phyloP scores from a whole-genome alignment of 192 early-diverging fungal genomes.

The Backusella psychrophila region DNA sequence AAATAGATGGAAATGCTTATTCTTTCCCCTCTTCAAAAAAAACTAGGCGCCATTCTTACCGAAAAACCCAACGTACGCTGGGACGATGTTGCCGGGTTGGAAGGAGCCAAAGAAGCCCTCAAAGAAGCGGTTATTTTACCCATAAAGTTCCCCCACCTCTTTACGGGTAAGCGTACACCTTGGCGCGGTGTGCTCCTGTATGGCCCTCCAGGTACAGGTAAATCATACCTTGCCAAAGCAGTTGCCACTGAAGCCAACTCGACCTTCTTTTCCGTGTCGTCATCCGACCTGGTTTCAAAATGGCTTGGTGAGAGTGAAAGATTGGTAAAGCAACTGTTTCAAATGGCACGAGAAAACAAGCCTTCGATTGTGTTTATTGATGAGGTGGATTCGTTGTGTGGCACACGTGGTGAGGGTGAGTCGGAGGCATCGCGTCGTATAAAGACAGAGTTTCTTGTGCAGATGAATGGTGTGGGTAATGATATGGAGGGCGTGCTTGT shows the following conservation, averaged over 20 bases:
- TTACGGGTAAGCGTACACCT: slow-evolving; percentile 90
- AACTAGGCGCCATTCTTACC: slow-evolving; percentile 78
- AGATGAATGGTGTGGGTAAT: slow-evolving; percentile 98
- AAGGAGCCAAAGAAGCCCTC: slow-evolving; percentile 91
- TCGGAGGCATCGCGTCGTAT: slow-evolving; percentile 91
- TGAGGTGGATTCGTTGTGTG: slow-evolving; percentile 97
- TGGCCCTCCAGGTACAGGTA: slow-evolving; percentile 97
- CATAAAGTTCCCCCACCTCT: slow-evolving; percentile 96
- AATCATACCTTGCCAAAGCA: slow-evolving; percentile 95
- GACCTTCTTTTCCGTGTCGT: slow-evolving; percentile 96
- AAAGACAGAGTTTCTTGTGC: slow-evolving; percentile 98
- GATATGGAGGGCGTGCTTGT: slow-evolving; percentile 95
- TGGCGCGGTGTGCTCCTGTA: slow-evolving; percentile 97
- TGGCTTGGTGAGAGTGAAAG: slow-evolving; percentile 99
- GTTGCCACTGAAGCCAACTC: slow-evolving; percentile 97
- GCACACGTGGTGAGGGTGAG: slow-evolving; percentile 95
- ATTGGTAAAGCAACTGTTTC: slow-evolving; percentile 92
- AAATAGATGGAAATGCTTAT: not conserved
- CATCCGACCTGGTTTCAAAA: slow-evolving; percentile 97
- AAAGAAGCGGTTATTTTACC: slow-evolving; percentile 99
- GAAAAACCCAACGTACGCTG: slow-evolving; percentile 97
- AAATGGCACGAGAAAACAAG: slow-evolving; percentile 87
- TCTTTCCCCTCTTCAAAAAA: too few species aligned
- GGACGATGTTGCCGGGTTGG: slow-evolving; percentile 96
- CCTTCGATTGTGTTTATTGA: slow-evolving; percentile 99